These are phyloP conservation scores for Backusella circina DNA, from an alignment of 192 early-diverging fungal species.

Conservation along the genomic window DNA sequence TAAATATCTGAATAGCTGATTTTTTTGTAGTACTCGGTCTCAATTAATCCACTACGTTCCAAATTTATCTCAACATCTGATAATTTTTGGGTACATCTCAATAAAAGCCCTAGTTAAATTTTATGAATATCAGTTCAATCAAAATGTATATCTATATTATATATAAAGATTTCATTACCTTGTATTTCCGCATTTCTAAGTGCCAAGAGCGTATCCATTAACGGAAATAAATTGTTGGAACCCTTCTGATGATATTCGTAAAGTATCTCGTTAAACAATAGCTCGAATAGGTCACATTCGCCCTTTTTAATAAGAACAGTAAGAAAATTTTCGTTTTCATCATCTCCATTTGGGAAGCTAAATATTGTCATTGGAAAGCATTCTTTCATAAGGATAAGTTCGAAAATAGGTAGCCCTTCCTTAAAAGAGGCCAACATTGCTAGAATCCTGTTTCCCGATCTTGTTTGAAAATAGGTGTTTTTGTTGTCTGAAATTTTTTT, in stretches of 20 bases:
- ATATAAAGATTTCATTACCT: neutral
- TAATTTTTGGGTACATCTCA: neutral
- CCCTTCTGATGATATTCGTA: neutral
- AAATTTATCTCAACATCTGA: neutral
- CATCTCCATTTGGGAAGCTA: neutral
- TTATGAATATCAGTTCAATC: too few relatives aligned
- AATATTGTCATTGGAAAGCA: neutral
- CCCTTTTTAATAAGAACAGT: neutral
- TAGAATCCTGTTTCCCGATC: neutral
- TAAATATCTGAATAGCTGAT: neutral
- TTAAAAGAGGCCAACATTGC: neutral
- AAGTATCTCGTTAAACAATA: neutral
- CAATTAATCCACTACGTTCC: neutral
- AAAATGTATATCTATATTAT: neutral
- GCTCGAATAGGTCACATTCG: neutral
- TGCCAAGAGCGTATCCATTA: neutral
- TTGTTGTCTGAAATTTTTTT: neutral
- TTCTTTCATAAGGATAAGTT: neutral
- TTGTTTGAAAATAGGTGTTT: neutral
- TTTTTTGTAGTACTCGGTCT: neutral
- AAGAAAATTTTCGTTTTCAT: neutral
- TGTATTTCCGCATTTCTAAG: neutral
- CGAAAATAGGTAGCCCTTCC: neutral
- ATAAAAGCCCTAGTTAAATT: neutral
- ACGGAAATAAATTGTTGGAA: neutral